Evolutionary conservation across 2,329 filamentous ascomycete genomes (phyloP).

Genomic region (Xylariales sp.): DNA sequence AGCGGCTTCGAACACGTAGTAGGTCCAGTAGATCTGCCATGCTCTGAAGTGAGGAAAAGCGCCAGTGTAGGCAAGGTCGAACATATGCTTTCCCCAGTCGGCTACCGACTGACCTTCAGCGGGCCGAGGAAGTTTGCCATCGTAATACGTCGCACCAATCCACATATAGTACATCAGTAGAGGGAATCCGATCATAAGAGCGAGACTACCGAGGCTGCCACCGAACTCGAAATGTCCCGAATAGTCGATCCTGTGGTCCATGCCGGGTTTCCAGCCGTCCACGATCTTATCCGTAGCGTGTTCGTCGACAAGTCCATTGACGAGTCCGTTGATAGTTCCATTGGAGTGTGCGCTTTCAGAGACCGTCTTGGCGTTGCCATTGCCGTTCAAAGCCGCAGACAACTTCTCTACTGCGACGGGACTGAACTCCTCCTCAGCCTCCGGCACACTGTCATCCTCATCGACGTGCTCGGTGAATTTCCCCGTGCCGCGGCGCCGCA

Average conservation of each 20-base stretch:
- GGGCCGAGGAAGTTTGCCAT: slow-evolving; percentile 72
- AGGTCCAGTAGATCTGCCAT: slow-evolving; percentile 93
- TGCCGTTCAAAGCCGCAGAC: slow-evolving; percentile 17
- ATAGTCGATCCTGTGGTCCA: slow-evolving; percentile 59
- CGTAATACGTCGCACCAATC: slow-evolving; percentile 90
- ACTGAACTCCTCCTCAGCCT: slow-evolving; percentile 24
- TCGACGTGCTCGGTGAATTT: slow-evolving; percentile 49
- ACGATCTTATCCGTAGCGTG: slow-evolving; percentile 29
- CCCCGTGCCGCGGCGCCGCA: slow-evolving; percentile 41
- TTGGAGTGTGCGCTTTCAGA: slow-evolving; percentile 19
- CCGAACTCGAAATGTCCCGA: slow-evolving; percentile 77
- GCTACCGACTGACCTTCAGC: slow-evolving; percentile 58
- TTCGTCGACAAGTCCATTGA: slow-evolving; percentile 26
- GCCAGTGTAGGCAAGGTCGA: slow-evolving; percentile 69
- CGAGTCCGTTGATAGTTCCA: slow-evolving; percentile 25
- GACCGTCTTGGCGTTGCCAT: slow-evolving; percentile 17
- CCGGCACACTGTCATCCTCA: slow-evolving; percentile 32
- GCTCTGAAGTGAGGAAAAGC: slow-evolving; percentile 79
- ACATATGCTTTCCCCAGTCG: slow-evolving; percentile 70
- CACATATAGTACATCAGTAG: slow-evolving; percentile 99
- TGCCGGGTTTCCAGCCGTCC: slow-evolving; percentile 56
- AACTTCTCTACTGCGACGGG: slow-evolving; percentile 22
- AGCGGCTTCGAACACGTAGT: slow-evolving; percentile 77
- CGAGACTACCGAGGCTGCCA: slow-evolving; percentile 70
- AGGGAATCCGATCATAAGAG: slow-evolving; percentile 94